Base-by-base conservation (phyloP, 2,329 filamentous ascomycete species). In the Ilyonectria destructans region DNA sequence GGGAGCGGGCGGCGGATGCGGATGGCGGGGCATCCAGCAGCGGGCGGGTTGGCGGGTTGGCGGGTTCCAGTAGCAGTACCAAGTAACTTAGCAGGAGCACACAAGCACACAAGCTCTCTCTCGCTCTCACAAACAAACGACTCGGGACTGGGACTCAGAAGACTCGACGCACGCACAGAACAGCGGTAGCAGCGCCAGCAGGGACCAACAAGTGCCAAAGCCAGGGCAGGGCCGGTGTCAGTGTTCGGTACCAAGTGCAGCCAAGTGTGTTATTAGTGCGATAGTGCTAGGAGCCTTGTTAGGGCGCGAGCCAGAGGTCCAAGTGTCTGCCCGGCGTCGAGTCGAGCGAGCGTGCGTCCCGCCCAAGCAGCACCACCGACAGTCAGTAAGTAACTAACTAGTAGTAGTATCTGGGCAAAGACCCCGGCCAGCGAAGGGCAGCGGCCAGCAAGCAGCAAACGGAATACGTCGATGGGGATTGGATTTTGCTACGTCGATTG, bases 1-100 rank as follows among this genome's bases (percentile, higher is more conserved):
- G 68, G 69, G 70, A 74, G 71, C 69, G 69, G 58, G 64, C 52
- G 46, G 63, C 58, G 57, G 58, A 40, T 56, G 65, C 71, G 71
- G 74, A 76, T 76, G 74, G 74, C 74, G 74, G 74, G 74, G 74
- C 74, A 76, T 75, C 69, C 73, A 75, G 70, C 62, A 60, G 56
- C 56, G 33, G 62, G 48, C 46, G 26, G 26, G 26, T 26, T 26
- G 26, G 26, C 26, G 26, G 26, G 26, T 26, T 26, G 5, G 29
- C 45, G 56, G 31, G 48, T 35, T 13, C 29, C 33, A 51, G 57
- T 37, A 46, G 52, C 62, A 35, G 26, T 26, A 26, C 26, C 26
- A 26, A 26, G 26, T 26, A 26, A 26, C 26, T 26, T 26, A 26
- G 72, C 69, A 23, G 37, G 17, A 10, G n/a, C 60, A 64, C 68